Base-by-base conservation (phyloP, 1,284 basidiomycete species). In the Agroathelia rolfsii region DNA sequence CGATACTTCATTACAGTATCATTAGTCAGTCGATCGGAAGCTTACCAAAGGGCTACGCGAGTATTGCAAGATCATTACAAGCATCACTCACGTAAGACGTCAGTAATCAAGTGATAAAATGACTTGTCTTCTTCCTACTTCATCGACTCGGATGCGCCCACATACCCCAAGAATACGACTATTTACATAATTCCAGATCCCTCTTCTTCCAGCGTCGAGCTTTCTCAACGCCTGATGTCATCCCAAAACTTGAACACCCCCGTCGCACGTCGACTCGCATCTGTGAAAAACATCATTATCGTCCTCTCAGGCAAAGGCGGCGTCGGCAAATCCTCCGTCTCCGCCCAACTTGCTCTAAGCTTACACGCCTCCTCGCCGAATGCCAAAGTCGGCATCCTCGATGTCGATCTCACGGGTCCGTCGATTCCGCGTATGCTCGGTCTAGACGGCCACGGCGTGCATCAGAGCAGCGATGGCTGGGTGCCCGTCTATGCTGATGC, bases 401-500 rank as follows among this genome's bases (percentile, higher is more conserved):
- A 99, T 56, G 72, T 96, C 32, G 94, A 99, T 59, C 73, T 99
- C 23, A 98, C 95, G 0, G 95, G 95, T 0, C 94, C 95, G 2
- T 94, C 88, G 2, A 83, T 98, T 38, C 95, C 95, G 4, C 83
- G 94, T 25, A 97, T 98, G 94, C 73, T 98, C 24, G 93, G 94
- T 1, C 64, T 98, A 2, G 90, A 96, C 49, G 79, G 80, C 2
- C 69, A 80, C 28, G 74, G 76, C 1, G 85, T 96, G 15, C 85
- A 94, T 50, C 92, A 97, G 52, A 90, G 86, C 46, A 87, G 81
- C 34, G 85, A 86, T 45, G 95, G 95, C 3, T 98, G 95, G 95
- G 90, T 98, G 1, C 95, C 95, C 0, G 94, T 98, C 1, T 97
- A 94, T 52, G 86, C 84, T 2, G 88, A 93, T 56, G 74, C 67